Conservation (phyloP, 1,284 basidiomycete species). For the Boletus sp. region DNA sequence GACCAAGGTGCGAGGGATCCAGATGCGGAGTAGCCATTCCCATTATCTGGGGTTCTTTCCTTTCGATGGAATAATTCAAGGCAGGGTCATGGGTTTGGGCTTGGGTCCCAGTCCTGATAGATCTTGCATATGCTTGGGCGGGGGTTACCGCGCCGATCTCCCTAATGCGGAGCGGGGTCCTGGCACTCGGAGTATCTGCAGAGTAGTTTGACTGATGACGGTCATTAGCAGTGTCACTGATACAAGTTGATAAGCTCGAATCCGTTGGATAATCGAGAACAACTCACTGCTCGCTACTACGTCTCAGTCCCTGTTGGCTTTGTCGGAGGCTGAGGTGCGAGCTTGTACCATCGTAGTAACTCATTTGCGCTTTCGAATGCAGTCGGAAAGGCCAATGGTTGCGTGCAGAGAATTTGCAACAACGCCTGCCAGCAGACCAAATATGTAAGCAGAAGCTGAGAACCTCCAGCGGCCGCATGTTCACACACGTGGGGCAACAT, state of each 20-base stretch:
- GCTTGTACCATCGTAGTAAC: not conserved
- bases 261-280: not conserved
- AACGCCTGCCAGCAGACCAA: too few relatives aligned
- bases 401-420: not conserved
- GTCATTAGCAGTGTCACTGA: slow-evolving; percentile 8
- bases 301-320: not conserved
- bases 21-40: not conserved
- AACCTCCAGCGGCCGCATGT: too few relatives aligned
- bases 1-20: not conserved
- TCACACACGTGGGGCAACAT: too few relatives aligned
- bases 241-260: slow-evolving; percentile 1
- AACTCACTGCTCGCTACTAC: slow-evolving; percentile 6
- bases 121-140: slow-evolving; percentile 22
- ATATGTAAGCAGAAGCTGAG: too few relatives aligned
- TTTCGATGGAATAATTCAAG: slow-evolving; percentile 25
- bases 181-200: not conserved
- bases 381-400: not conserved
- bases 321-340: not conserved
- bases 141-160: slow-evolving; percentile 14
- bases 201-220: slow-evolving; percentile 1
- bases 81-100: slow-evolving; percentile 2
- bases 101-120: slow-evolving; percentile 13
- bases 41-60: slow-evolving; percentile 14
- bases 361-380: slow-evolving; percentile 11
- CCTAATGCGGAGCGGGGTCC: not conserved